Conservation (phyloP, 2,329 filamentous ascomycete species). For the Ceratocystis colombiana region DNA sequence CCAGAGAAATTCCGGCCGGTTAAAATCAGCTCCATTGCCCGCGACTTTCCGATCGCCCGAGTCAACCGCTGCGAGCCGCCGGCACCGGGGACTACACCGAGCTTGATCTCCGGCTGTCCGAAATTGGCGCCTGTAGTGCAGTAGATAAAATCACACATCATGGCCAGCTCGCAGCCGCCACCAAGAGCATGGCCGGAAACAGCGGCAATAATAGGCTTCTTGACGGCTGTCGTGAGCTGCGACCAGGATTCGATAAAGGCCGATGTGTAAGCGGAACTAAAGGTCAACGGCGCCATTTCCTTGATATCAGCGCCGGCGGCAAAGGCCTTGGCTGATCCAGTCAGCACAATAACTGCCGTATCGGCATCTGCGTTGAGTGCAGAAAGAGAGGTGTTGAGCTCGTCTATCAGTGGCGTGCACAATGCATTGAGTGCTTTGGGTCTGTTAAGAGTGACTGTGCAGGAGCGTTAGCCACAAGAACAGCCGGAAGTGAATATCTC, state of each 20-base stretch:
- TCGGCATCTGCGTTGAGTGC: conserved; percentile 59
- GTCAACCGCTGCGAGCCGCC: conserved; percentile 86
- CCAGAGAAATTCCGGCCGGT: conserved; percentile 79
- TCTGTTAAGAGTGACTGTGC: conserved; percentile 76
- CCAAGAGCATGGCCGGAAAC: conserved; percentile 92
- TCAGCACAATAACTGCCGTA: conserved; percentile 71
- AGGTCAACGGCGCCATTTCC: conserved; percentile 91
- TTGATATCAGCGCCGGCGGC: conserved; percentile 97
- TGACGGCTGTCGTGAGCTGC: conserved; percentile 67
- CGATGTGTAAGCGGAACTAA: conserved; percentile 72
- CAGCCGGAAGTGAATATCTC: not conserved
- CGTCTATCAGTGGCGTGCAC: conserved; percentile 77
- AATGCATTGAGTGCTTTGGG: conserved; percentile 94
- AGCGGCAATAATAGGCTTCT: conserved; percentile 88
- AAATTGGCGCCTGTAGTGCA: conserved; percentile 79
- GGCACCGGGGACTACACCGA: conserved; percentile 84
- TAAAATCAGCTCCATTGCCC: conserved; percentile 83
- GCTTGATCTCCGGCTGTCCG: conserved; percentile 93
- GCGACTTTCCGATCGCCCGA: conserved; percentile 68
- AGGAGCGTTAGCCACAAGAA: conserved; percentile 10
- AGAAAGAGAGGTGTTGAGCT: conserved; percentile 71
- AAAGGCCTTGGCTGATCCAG: conserved; percentile 81
- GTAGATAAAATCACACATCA: conserved; percentile 97
- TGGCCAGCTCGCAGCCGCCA: conserved; percentile 88
- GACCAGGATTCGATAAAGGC: conserved; percentile 98